phyloP scores from a whole-genome alignment of 2,329 filamentous ascomycete genomes.

The Chrysoporthe deuterocubensis region DNA sequence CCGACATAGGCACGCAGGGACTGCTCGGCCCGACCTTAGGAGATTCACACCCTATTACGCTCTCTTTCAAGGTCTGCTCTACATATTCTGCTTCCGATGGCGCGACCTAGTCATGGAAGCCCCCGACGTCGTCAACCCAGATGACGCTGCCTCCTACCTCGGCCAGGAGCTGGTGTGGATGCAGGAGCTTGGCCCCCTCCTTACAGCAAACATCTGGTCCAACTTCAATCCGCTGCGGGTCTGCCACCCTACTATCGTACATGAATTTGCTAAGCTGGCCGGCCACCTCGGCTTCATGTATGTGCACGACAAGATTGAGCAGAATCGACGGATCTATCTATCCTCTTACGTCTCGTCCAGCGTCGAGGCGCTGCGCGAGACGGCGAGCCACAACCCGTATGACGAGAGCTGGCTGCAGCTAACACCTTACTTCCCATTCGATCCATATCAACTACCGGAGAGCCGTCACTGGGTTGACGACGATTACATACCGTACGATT shows the following conservation, averaged over 20 bases:
- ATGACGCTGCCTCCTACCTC: slow-evolving; percentile 62
- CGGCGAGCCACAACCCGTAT: slow-evolving; percentile 52
- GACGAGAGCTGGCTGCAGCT: slow-evolving; percentile 83
- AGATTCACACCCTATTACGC: slow-evolving; percentile 86
- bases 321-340: slow-evolving; percentile 87
- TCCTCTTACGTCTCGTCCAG: slow-evolving; percentile 67
- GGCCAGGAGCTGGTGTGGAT: slow-evolving; percentile 80
- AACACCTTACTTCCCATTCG: slow-evolving; percentile 95
- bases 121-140: slow-evolving; percentile 64
- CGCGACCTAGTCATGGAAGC: slow-evolving; percentile 76
- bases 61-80: slow-evolving; percentile 84
- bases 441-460: slow-evolving; percentile 87
- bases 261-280: slow-evolving; percentile 87
- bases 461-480: slow-evolving; percentile 87
- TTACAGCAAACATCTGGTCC: slow-evolving; percentile 80
- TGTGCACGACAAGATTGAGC: slow-evolving; percentile 84
- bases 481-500: slow-evolving; percentile 82
- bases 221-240: slow-evolving; percentile 94
- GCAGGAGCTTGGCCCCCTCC: slow-evolving; percentile 70
- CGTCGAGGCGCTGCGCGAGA: slow-evolving; percentile 58
- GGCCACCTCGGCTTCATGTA: slow-evolving; percentile 88
- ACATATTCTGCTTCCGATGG: slow-evolving; percentile 98
- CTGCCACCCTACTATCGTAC: slow-evolving; percentile 86
- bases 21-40: slow-evolving; percentile 81
- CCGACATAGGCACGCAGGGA: slow-evolving; percentile 71